Evolutionary conservation across 306 rosid species (phyloP).

Genomic region (Glycyrrhiza uralensis): DNA sequence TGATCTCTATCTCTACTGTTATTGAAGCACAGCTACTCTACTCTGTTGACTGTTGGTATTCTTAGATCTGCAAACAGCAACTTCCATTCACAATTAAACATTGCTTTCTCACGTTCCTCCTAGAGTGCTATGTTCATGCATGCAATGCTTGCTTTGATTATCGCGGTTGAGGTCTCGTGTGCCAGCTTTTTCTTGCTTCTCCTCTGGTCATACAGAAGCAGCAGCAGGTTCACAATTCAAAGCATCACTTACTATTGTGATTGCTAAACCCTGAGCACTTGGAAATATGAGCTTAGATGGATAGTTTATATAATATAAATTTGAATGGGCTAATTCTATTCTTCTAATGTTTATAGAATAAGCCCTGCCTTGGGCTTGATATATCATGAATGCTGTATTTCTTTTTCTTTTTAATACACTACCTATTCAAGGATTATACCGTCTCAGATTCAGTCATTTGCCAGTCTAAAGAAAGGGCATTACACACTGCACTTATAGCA

Average conservation of each 20-base stretch:
- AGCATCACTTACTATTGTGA: neutral
- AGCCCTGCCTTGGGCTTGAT: neutral
- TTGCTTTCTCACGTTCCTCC: neutral
- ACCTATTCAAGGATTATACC: too few species aligned
- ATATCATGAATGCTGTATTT: neutral
- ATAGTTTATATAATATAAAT: neutral
- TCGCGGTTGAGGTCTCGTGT: neutral
- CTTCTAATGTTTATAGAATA: neutral
- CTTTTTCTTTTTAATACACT: neutral
- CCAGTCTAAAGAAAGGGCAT: too few species aligned
- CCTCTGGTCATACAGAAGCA: neutral
- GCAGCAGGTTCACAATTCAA: neutral
- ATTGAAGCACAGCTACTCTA: neutral
- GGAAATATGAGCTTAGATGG: neutral
- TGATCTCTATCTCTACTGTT: neutral
- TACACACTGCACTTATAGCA: too few species aligned
- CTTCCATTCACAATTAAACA: neutral
- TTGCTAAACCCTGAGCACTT: neutral
- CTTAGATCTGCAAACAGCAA: neutral
- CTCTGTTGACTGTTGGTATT: slow-evolving; percentile 1
- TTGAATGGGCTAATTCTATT: neutral
- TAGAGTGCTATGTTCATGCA: neutral
- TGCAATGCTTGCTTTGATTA: neutral
- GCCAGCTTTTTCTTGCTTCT: neutral
- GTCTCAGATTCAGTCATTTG: too few species aligned